Conservation (phyloP, 2,329 filamentous ascomycete species). For the Neofusicoccum sp. region DNA sequence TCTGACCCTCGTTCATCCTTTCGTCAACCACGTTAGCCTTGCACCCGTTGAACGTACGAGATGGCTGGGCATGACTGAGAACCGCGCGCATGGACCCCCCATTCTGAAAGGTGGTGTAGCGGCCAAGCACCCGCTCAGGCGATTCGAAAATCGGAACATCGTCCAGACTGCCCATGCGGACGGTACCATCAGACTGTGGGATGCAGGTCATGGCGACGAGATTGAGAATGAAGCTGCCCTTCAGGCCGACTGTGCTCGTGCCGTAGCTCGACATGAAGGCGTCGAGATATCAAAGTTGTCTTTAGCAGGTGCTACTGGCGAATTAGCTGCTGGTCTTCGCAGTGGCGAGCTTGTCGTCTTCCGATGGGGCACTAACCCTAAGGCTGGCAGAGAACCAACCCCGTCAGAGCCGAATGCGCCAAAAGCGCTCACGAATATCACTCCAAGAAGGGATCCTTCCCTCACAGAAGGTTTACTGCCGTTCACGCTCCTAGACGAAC, state of each 20-base stretch:
- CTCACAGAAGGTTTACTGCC: conserved; percentile 81
- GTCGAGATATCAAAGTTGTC: conserved; percentile 77
- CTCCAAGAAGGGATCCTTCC: conserved; percentile 65
- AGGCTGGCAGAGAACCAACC: conserved; percentile 62
- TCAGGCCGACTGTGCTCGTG: conserved; percentile 82
- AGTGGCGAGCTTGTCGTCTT: conserved; percentile 86
- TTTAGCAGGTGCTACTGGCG: conserved; percentile 75
- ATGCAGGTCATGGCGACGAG: conserved; percentile 86
- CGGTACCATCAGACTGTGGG: conserved; percentile 89
- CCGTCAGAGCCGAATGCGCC: conserved; percentile 48
- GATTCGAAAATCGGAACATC: conserved; percentile 80
- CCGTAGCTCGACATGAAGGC: conserved; percentile 74
- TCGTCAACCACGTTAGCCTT: conserved; percentile 71
- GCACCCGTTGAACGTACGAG: conserved; percentile 71
- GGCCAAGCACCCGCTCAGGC: conserved; percentile 65
- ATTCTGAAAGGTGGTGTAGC: conserved; percentile 78
- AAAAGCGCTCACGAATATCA: conserved; percentile 68
- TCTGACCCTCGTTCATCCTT: conserved; percentile 85
- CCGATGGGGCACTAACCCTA: conserved; percentile 79
- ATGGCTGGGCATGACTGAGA: conserved; percentile 91
- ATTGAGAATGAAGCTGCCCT: conserved; percentile 81
- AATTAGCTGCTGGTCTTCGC: conserved; percentile 77
- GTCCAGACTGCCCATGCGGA: conserved; percentile 87
- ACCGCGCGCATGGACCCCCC: conserved; percentile 71
- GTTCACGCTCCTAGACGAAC: conserved; percentile 76